These are phyloP conservation scores for Hypericum perforatum DNA, from an alignment of 345 rosid genomes.

Conservation along the genomic window DNA sequence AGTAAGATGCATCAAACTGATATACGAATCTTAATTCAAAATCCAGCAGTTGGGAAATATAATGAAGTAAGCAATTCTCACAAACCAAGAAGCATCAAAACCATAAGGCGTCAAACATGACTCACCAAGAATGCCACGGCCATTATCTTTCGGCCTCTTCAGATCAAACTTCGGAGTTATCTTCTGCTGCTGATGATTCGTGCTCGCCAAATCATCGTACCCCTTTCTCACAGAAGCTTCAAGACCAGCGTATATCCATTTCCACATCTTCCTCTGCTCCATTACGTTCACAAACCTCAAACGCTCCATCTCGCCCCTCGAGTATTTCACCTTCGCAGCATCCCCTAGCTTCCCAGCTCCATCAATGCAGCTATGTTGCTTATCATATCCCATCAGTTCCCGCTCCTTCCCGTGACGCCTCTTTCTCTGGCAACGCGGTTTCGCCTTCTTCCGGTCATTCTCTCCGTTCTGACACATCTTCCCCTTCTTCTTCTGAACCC, in stretches of 20 bases:
- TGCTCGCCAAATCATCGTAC: constrained; percentile 38
- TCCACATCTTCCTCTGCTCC: constrained; percentile 61
- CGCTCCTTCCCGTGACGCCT: constrained; percentile 22
- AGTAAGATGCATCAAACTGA: no score
- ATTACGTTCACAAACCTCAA: constrained; percentile 51
- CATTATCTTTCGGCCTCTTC: constrained; percentile 12
- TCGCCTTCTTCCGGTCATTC: constrained; percentile 32
- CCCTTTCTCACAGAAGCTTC: constrained; percentile 36
- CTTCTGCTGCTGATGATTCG: constrained; percentile 33
- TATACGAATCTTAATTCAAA: no score
- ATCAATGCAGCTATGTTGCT: constrained; percentile 13
- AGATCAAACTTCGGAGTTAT: constrained; percentile 16
- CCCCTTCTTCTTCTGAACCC: constrained; percentile 12
- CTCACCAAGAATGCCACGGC: constrained; percentile 36
- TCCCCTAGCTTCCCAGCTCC: constrained; percentile 13
- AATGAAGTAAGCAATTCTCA: background rate
- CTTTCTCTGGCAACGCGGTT: constrained; percentile 29
- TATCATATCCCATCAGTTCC: constrained; percentile 10
- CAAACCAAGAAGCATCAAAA: background rate
- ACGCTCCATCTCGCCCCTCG: constrained; percentile 57
- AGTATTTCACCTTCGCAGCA: constrained; percentile 27
- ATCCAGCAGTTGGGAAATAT: no score
- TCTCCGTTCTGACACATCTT: no score
- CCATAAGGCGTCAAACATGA: constrained; percentile 1
- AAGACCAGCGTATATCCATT: constrained; percentile 39